Evolutionary conservation across 2,329 filamentous ascomycete genomes (phyloP).

Genomic region (Colletotrichum graminicola): DNA sequence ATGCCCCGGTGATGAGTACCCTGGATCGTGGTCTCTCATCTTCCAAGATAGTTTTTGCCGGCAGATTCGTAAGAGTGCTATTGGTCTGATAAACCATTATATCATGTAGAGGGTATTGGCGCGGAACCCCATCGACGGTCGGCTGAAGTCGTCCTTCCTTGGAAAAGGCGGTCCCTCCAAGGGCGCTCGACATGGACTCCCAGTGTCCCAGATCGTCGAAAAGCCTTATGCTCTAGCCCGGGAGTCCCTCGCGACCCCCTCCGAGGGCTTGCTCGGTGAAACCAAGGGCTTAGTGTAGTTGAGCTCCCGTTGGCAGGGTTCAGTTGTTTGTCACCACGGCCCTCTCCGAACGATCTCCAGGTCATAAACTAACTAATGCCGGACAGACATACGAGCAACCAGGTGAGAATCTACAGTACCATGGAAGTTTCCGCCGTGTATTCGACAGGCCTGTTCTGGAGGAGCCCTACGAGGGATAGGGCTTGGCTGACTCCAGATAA

Average conservation of each 20-base stretch:
- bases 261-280: too few relatives aligned
- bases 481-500: not conserved
- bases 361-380: constrained; percentile 14
- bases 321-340: constrained; percentile 29
- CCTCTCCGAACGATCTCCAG: constrained; percentile 5
- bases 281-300: constrained; percentile 18
- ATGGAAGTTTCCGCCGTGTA: constrained; percentile 12
- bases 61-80: constrained; percentile 11
- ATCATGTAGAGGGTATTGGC: constrained; percentile 7
- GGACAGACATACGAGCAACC: constrained; percentile 24
- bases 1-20: constrained; percentile 20
- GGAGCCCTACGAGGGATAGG: constrained; percentile 15
- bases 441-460: constrained; percentile 4
- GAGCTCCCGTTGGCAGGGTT: constrained; percentile 17
- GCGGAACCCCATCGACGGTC: constrained; percentile 18
- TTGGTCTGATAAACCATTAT: constrained; percentile 5
- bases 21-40: constrained; percentile 13
- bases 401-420: constrained; percentile 37
- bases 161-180: not conserved
- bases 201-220: not conserved
- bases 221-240: constrained; percentile 18
- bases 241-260: not conserved
- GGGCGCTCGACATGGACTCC: constrained; percentile 3
- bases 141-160: not conserved
- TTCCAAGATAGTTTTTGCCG: not conserved